Evolutionary conservation across 768 basidiomycete genomes (phyloP).

Genomic region (Macrocybe gigantea): DNA sequence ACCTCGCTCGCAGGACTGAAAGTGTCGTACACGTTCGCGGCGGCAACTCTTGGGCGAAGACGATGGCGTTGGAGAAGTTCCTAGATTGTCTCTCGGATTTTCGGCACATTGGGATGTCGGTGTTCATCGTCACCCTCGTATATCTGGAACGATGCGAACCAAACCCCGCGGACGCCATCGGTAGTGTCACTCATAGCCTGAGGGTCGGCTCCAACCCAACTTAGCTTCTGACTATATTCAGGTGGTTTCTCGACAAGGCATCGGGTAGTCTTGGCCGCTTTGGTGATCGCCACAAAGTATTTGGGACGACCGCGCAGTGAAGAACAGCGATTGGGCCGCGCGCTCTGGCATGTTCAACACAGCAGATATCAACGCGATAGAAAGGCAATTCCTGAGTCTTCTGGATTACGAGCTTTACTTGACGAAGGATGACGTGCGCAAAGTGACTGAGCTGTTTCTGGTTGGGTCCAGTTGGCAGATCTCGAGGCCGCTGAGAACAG

Average conservation of each 20-base stretch:
- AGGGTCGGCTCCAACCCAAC: too few species aligned
- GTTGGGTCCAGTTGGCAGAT: not conserved
- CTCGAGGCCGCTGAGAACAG: too few species aligned
- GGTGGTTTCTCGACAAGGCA: conserved; percentile 55
- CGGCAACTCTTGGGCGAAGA: conserved; percentile 27
- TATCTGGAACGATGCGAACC: conserved; percentile 78
- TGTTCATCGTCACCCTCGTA: conserved; percentile 83
- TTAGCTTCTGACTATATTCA: too few species aligned
- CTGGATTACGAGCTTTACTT: conserved; percentile 93
- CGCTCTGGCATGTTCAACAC: conserved; percentile 74
- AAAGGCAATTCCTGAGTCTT: conserved; percentile 88
- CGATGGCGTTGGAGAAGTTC: conserved; percentile 75
- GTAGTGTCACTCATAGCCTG: conserved; percentile 32
- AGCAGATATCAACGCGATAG: conserved; percentile 90
- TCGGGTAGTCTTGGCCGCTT: conserved; percentile 90
- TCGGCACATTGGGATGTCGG: conserved; percentile 87
- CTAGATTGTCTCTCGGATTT: conserved; percentile 73
- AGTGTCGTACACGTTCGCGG: conserved; percentile 69
- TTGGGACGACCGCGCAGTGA: conserved; percentile 94
- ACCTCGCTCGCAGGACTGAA: conserved; percentile 74
- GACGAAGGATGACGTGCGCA: conserved; percentile 73
- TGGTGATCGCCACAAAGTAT: conserved; percentile 96
- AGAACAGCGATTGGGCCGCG: conserved; percentile 89
- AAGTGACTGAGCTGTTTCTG: conserved; percentile 68
- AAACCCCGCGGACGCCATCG: conserved; percentile 82